These are phyloP conservation scores for Phyllosticta citriasiana DNA, from an alignment of 2,329 filamentous ascomycete species.

Conservation along the genomic window DNA sequence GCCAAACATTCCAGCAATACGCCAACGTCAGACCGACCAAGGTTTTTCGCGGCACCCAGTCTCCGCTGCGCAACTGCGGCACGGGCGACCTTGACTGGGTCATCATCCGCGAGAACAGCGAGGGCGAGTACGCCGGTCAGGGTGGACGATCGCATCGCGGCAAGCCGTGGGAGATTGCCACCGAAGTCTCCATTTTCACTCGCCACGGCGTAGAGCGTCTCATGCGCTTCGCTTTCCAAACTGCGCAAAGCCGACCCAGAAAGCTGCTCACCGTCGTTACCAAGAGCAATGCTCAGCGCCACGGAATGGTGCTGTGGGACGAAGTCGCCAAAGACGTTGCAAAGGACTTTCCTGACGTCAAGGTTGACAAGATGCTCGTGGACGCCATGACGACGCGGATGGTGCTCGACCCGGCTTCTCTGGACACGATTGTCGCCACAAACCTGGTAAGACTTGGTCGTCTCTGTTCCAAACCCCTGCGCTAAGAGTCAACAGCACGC, in stretches of 20 bases:
- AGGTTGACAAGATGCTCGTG: conserved; percentile 55
- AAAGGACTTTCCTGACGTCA: conserved; percentile 50
- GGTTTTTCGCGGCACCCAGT: conserved; percentile 50
- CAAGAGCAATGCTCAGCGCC: conserved; percentile 56
- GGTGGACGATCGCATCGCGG: conserved; percentile 52
- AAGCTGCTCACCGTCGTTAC: conserved; percentile 54
- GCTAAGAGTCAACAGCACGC: conserved; percentile 29
- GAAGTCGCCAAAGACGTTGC: conserved; percentile 48
- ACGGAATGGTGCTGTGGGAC: conserved; percentile 61
- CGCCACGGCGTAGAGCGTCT: conserved; percentile 49
- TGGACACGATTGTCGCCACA: conserved; percentile 56
- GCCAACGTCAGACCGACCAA: conserved; percentile 50
- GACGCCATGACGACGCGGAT: conserved; percentile 58
- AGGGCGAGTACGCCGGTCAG: conserved; percentile 57
- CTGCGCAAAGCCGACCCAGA: conserved; percentile 44
- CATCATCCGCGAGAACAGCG: conserved; percentile 56
- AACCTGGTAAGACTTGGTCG: conserved; percentile 36
- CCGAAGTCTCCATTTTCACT: conserved; percentile 55
- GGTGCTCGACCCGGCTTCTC: conserved; percentile 48
- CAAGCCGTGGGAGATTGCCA: conserved; percentile 50
- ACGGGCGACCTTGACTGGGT: conserved; percentile 56
- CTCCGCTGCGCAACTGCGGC: conserved; percentile 41
- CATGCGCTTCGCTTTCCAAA: conserved; percentile 55
- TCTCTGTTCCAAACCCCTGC: not conserved
- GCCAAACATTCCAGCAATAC: conserved; percentile 46